Percentiles rank a stretch among this genome's conserved stretches.
These are phyloP conservation scores for Alternaria triticimaculans DNA, from an alignment of 2,329 filamentous ascomycete genomes.

Conservation along the genomic window DNA sequence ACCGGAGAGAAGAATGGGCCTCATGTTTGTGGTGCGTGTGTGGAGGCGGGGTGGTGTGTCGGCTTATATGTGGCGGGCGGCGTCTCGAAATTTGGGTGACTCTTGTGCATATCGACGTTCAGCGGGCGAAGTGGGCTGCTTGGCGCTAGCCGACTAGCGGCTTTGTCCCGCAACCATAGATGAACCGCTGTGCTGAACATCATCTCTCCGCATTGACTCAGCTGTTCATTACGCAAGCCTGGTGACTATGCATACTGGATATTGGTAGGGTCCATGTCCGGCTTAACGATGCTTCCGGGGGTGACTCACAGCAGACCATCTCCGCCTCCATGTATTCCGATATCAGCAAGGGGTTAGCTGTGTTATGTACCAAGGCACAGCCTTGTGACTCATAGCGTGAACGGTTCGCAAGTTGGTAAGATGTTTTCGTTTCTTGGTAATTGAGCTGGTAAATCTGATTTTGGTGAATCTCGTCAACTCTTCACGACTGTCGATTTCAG, in stretches of 20 bases:
- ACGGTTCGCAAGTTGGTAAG: no score
- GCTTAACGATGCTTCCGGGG: background rate
- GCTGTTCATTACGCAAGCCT: background rate
- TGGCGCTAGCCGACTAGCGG: slow-evolving; percentile 30
- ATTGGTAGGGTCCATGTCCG: background rate
- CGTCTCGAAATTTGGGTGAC: slow-evolving; percentile 39
- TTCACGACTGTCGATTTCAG: background rate
- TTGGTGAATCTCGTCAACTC: background rate
- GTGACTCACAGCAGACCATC: background rate
- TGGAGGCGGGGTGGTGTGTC: slow-evolving; percentile 24
- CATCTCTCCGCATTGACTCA: background rate
- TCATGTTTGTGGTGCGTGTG: slow-evolving; percentile 65
- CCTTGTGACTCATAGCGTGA: background rate
- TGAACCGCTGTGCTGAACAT: slow-evolving; percentile 1
- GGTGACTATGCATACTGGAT: background rate
- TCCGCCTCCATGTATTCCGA: background rate
- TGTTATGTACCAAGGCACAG: background rate
- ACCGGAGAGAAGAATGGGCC: slow-evolving; percentile 93
- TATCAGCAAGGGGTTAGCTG: background rate
- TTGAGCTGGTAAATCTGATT: background rate
- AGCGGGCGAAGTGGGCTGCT: slow-evolving; percentile 39
- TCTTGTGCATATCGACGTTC: slow-evolving; percentile 35
- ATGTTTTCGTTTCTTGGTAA: background rate
- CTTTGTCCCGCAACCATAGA: slow-evolving; percentile 16
- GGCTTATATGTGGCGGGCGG: slow-evolving; percentile 28